These are phyloP conservation scores for Xylaria sp. DNA, from an alignment of 2,329 filamentous ascomycete genomes.

Conservation along the genomic window DNA sequence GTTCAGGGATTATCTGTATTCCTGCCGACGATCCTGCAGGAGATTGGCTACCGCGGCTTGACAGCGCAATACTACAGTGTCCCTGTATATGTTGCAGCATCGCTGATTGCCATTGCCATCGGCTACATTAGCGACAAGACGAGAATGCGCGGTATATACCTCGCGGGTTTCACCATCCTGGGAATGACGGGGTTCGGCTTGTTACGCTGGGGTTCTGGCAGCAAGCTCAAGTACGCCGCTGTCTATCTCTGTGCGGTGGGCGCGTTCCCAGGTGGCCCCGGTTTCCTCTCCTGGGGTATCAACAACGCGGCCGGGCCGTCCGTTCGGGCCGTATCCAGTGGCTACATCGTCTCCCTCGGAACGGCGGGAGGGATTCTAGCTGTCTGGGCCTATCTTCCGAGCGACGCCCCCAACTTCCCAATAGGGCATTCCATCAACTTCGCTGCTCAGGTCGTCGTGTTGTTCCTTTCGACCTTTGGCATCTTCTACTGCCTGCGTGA, in stretches of 20 bases:
- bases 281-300: conserved; percentile 63
- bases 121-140: conserved; percentile 51
- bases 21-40: conserved; percentile 53
- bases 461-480: conserved; percentile 53
- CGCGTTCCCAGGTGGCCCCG: conserved; percentile 63
- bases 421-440: conserved; percentile 64
- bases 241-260: conserved; percentile 62
- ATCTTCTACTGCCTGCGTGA: conserved; percentile 60
- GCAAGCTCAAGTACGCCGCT: conserved; percentile 51
- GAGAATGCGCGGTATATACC: conserved; percentile 49
- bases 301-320: conserved; percentile 64
- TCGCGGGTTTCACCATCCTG: conserved; percentile 48
- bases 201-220: conserved; percentile 50
- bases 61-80: conserved; percentile 52
- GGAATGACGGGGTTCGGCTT: conserved; percentile 59
- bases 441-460: conserved; percentile 51
- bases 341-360: conserved; percentile 60
- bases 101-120: conserved; percentile 47
- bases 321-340: conserved; percentile 60
- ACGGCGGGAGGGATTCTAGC: conserved; percentile 63
- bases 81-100: conserved; percentile 51
- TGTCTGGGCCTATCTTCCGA: conserved; percentile 58
- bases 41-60: conserved; percentile 46
- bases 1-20: conserved; percentile 61
- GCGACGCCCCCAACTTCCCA: conserved; percentile 53